A percentile compares a stretch with the other conserved stretches of the same genome.
phyloP scores from a whole-genome alignment of 441 rosid genomes.

The Corymbia calophylla region DNA sequence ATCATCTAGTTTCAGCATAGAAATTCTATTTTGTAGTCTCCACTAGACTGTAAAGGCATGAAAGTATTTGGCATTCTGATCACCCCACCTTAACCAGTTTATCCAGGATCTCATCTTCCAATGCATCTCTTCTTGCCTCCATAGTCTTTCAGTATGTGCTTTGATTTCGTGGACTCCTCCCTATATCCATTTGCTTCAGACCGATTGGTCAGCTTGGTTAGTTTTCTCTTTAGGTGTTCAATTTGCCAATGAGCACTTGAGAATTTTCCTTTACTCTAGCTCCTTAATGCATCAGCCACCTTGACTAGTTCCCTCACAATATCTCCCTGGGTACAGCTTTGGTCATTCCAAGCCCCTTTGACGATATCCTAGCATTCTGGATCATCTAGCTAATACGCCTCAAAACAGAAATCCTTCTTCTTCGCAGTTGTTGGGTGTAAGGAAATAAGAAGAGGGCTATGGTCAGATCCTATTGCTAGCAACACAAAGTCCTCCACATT shows the following conservation, averaged over 20 bases:
- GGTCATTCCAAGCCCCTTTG: too few species aligned
- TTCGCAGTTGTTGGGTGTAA: background rate
- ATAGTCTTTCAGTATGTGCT: accelerated
- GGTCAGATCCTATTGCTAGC: background rate
- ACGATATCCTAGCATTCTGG: accelerated
- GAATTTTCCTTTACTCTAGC: too few species aligned
- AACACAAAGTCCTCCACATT: accelerated
- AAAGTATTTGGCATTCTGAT: background rate
- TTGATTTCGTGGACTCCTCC: background rate
- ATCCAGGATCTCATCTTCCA: background rate
- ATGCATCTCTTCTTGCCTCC: background rate
- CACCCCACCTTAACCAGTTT: background rate
- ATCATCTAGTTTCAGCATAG: background rate
- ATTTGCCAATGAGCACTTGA: too few species aligned
- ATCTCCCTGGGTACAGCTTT: too few species aligned
- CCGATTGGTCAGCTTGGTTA: background rate
- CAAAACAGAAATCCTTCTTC: too few species aligned
- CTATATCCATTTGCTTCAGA: accelerated
- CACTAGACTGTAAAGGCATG: accelerated
- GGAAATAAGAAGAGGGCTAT: background rate
- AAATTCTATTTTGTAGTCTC: background rate
- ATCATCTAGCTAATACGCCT: background rate
- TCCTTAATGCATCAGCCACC: too few species aligned
- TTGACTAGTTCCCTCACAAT: too few species aligned
- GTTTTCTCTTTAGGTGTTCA: too few species aligned